A percentile compares a stretch with the other conserved stretches of the same genome.
phyloP scores from a whole-genome alignment of 345 rosid species.

The Raphanus sativus region DNA sequence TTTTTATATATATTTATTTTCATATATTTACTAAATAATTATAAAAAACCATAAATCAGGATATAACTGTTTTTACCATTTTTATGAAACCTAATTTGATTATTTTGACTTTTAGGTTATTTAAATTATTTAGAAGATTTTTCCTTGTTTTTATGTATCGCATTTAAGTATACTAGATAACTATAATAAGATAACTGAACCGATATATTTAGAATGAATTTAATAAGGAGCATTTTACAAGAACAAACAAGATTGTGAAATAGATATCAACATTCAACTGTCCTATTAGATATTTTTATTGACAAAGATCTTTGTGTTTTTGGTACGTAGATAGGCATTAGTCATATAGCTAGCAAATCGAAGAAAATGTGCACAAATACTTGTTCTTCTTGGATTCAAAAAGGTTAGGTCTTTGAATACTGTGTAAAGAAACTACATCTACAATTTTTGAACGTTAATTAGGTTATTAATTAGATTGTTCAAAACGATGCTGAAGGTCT shows the following conservation, averaged over 20 bases:
- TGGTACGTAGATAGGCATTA: constrained; percentile 15
- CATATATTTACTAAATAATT: too few relatives aligned
- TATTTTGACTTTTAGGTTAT: too few relatives aligned
- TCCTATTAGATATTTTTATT: not conserved
- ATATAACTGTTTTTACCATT: too few relatives aligned
- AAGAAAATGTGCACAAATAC: constrained; percentile 36
- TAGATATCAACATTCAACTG: not conserved
- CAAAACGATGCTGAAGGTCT: constrained; percentile 38
- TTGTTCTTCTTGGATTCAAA: constrained; percentile 38
- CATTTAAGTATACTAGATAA: not conserved
- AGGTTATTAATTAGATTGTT: constrained; percentile 37
- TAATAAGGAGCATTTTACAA: not conserved
- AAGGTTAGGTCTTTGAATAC: constrained; percentile 41
- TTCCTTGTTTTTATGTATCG: too few relatives aligned
- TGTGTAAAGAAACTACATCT: constrained; percentile 33
- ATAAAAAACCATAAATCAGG: too few relatives aligned
- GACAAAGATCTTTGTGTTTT: not conserved
- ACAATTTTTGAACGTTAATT: constrained; percentile 36
- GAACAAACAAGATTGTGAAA: not conserved
- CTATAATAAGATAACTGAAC: not conserved
- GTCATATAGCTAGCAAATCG: constrained; percentile 25
- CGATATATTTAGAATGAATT: not conserved
- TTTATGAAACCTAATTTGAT: too few relatives aligned
- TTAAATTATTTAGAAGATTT: too few relatives aligned
- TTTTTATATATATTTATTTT: too few relatives aligned